Percentiles rank a stretch among this genome's conserved stretches.
Evolutionary conservation across 2,329 filamentous ascomycete species (phyloP).

Genomic region (Pestalotiopsis sp.): DNA sequence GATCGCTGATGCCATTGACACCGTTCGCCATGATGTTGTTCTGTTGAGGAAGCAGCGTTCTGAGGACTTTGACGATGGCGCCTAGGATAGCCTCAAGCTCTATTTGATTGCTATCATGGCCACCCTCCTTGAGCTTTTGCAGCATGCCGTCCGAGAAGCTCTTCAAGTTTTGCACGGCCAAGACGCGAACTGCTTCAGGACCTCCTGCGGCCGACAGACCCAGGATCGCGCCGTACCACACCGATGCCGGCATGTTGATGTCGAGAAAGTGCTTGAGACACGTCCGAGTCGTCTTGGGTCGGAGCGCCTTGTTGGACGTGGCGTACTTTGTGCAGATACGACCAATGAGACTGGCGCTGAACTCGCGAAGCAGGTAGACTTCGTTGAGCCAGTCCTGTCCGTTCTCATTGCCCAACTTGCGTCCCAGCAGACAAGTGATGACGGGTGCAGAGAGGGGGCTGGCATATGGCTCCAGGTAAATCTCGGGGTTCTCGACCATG

Average conservation of each 20-base stretch:
- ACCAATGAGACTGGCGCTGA: conserved; percentile 80
- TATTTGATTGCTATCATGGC: conserved; percentile 40
- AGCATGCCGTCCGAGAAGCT: conserved; percentile 57
- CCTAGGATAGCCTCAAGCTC: conserved; percentile 60
- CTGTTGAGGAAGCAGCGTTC: conserved; percentile 41
- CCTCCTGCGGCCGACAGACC: conserved; percentile 80
- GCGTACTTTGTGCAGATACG: conserved; percentile 82
- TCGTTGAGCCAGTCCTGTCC: conserved; percentile 56
- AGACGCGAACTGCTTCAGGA: conserved; percentile 57
- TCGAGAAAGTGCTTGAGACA: conserved; percentile 93
- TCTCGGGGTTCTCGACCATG: conserved; percentile 78
- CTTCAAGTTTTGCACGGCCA: conserved; percentile 59
- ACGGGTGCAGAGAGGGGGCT: conserved; percentile 78
- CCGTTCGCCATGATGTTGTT: conserved; percentile 38
- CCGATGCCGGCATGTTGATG: conserved; percentile 76
- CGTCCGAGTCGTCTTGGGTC: conserved; percentile 87
- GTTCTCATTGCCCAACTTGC: conserved; percentile 68
- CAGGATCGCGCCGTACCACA: conserved; percentile 86
- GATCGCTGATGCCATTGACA: conserved; percentile 41
- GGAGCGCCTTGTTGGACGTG: conserved; percentile 77
- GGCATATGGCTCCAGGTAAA: conserved; percentile 70
- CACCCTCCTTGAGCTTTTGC: conserved; percentile 54
- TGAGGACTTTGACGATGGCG: conserved; percentile 57
- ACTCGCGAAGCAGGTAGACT: conserved; percentile 81
- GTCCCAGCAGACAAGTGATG: conserved; percentile 86